Percentiles rank a stretch among this genome's conserved stretches.
These are phyloP conservation scores for Nicotiana paniculata DNA, from an alignment of 257 asterid genomes.

Conservation along the genomic window DNA sequence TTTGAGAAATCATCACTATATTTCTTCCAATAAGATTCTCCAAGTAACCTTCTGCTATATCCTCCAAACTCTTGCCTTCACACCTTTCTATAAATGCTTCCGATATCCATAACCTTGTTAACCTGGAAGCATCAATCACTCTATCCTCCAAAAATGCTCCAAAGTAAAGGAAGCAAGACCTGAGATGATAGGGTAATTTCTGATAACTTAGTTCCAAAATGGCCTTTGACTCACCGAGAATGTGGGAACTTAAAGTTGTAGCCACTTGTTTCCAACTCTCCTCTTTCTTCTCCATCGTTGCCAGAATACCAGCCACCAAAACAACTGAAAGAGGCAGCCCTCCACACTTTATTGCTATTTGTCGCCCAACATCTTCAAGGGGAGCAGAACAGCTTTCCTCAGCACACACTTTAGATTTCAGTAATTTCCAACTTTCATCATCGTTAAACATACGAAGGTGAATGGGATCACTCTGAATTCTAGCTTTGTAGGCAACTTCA, in stretches of 20 bases:
- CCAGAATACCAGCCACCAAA: slow-evolving; percentile 13
- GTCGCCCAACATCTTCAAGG: not conserved
- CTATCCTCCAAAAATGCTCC: not conserved
- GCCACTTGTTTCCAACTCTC: slow-evolving; percentile 1
- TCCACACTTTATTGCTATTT: not conserved
- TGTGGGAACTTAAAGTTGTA: not conserved
- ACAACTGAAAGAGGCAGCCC: slow-evolving; percentile 8
- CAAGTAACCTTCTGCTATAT: slow-evolving; percentile 15
- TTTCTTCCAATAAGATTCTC: slow-evolving; percentile 13
- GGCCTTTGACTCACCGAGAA: not conserved
- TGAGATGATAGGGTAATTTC: not conserved
- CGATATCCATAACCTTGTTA: not conserved
- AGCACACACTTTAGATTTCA: not conserved
- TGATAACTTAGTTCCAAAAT: not conserved
- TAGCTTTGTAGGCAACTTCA: not conserved
- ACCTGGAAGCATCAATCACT: not conserved
- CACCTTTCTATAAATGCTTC: slow-evolving; percentile 10
- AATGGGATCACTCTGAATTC: too few relatives aligned
- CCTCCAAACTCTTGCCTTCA: not conserved
- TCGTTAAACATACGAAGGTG: not conserved
- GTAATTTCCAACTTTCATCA: not conserved
- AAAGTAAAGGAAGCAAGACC: not conserved
- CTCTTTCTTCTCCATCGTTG: not conserved
- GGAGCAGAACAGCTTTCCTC: not conserved
- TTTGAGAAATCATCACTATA: not conserved